A percentile compares a stretch with the other conserved stretches of the same genome.
phyloP scores from a whole-genome alignment of 1,284 basidiomycete species.

The Marasmius oreades region DNA sequence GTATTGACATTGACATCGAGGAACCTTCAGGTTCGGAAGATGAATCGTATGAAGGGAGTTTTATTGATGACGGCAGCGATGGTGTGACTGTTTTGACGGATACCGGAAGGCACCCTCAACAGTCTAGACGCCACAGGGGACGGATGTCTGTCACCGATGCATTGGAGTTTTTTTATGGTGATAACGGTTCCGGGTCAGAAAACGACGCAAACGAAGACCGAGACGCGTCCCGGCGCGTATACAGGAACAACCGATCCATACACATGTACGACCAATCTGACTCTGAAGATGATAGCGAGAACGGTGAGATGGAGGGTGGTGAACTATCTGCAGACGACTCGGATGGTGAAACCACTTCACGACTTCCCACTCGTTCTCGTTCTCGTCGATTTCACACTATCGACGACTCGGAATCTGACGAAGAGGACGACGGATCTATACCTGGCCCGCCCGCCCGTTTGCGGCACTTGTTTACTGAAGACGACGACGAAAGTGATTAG shows the following conservation, averaged over 20 bases:
- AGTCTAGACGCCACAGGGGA: too few species aligned
- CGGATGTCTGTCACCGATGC: too few species aligned
- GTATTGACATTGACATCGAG: background rate
- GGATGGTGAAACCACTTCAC: background rate
- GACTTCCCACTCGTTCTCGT: background rate
- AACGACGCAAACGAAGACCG: too few species aligned
- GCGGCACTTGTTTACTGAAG: constrained; percentile 27
- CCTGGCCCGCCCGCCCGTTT: constrained; percentile 2
- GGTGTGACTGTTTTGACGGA: background rate
- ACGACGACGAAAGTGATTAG: constrained; percentile 5
- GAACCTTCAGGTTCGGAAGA: background rate
- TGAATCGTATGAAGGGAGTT: background rate
- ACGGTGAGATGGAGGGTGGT: background rate
- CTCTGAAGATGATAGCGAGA: background rate
- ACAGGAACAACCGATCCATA: too few species aligned
- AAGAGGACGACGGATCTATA: constrained; percentile 8
- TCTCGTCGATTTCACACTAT: background rate
- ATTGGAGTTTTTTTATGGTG: too few species aligned
- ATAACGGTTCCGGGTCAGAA: too few species aligned
- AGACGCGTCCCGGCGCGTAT: too few species aligned
- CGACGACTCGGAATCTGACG: background rate
- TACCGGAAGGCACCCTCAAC: too few species aligned
- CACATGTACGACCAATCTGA: background rate
- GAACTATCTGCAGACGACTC: background rate
- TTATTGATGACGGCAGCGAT: background rate